phyloP scores from a whole-genome alignment of 345 rosid species.

The Dimocarpus longan region DNA sequence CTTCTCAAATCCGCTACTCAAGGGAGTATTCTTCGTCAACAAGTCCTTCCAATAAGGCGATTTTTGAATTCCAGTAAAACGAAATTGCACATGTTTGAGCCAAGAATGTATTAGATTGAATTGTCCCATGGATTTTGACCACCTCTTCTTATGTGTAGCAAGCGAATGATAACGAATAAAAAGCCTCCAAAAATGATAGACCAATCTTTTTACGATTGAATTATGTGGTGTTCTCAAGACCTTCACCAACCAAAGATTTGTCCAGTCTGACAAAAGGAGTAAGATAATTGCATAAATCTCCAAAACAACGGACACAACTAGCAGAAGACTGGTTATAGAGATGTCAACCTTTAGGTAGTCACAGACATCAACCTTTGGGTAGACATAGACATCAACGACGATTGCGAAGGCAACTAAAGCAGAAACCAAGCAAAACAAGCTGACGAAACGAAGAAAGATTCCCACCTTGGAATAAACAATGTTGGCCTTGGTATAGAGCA shows the following conservation, averaged over 20 bases:
- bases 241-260: too few relatives aligned
- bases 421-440: not conserved
- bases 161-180: too few relatives aligned
- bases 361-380: not conserved
- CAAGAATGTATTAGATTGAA: not conserved
- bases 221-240: too few relatives aligned
- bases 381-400: not conserved
- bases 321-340: not conserved
- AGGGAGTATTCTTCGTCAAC: not conserved
- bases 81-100: not conserved
- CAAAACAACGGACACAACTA: constrained; percentile 4
- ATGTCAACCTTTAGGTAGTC: not conserved
- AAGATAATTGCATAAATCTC: not conserved
- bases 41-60: not conserved
- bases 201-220: too few relatives aligned
- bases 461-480: constrained; percentile 19
- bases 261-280: too few relatives aligned
- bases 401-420: not conserved
- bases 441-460: constrained; percentile 14
- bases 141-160: not conserved
- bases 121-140: not conserved
- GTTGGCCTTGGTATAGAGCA: constrained; percentile 39
- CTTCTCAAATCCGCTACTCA: too few relatives aligned
- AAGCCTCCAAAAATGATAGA: too few relatives aligned
- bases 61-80: not conserved